phyloP scores from a whole-genome alignment of 257 asterid genomes.

The Solanum sejunctum region DNA sequence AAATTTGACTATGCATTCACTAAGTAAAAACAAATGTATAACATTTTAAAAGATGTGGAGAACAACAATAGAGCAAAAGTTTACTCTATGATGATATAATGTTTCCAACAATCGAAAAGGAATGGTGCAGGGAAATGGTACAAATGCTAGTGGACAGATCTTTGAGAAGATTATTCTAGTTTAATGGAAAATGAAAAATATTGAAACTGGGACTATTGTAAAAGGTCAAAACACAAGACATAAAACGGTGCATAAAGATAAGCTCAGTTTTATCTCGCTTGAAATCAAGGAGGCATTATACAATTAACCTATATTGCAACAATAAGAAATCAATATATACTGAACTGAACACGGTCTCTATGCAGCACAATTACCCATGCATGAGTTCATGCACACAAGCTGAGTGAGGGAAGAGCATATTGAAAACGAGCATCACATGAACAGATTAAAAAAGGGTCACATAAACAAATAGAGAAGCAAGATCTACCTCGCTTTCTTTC shows the following conservation, averaged over 20 bases:
- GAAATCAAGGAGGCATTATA: neutral
- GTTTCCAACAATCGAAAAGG: neutral
- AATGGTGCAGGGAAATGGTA: neutral
- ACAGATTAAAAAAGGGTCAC: neutral
- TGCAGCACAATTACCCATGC: neutral
- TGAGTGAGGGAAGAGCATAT: neutral
- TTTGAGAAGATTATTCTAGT: neutral
- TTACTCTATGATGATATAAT: neutral
- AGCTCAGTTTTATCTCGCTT: neutral
- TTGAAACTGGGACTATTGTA: neutral
- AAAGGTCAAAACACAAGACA: neutral
- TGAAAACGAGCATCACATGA: neutral
- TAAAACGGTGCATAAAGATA: neutral
- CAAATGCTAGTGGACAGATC: neutral
- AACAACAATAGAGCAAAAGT: neutral
- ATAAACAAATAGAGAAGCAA: neutral
- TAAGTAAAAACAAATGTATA: neutral
- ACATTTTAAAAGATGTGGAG: neutral
- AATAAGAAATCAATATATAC: neutral
- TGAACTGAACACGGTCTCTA: neutral
- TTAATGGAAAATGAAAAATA: neutral
- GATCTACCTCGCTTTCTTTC: slow-evolving; percentile 29
- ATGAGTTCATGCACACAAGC: neutral
- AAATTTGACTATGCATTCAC: neutral
- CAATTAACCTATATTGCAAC: neutral